Conservation (phyloP, 371 early-diverging fungal species). For the Dichotomocladium elegans region DNA sequence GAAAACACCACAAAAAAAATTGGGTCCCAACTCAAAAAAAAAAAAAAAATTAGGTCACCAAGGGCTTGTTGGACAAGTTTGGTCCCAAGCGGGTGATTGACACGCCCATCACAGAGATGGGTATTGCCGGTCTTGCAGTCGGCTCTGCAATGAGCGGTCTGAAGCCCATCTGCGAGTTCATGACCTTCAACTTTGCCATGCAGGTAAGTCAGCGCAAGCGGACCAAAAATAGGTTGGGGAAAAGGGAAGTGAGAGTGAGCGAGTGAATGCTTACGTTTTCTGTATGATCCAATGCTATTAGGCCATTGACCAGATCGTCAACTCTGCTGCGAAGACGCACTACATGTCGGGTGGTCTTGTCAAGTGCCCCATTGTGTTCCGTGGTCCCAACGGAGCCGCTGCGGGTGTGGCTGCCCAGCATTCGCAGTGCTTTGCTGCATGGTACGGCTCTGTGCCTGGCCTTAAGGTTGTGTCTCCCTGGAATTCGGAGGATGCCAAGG, state of each 20-base stretch:
- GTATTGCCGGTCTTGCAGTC: slow-evolving; percentile 98
- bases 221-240: too few relatives aligned
- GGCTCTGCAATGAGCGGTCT: slow-evolving; percentile 96
- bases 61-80: slow-evolving; percentile 96
- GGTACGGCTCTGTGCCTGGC: slow-evolving; percentile 98
- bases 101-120: slow-evolving; percentile 99
- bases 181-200: slow-evolving; percentile 99
- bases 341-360: slow-evolving; percentile 98
- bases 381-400: slow-evolving; percentile 99
- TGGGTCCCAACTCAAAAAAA: slow-evolving; percentile 18
- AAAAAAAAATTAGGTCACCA: slow-evolving; percentile 76
- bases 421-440: slow-evolving; percentile 98
- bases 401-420: slow-evolving; percentile 99
- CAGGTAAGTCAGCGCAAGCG: slow-evolving; percentile 73
- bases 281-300: background rate
- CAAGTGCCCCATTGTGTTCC: slow-evolving; percentile 95
- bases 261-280: slow-evolving; percentile 30
- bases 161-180: slow-evolving; percentile 99
- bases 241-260: background rate
- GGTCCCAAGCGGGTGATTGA: slow-evolving; percentile 97
- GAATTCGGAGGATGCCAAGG: slow-evolving; percentile 97
- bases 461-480: slow-evolving; percentile 98
- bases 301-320: slow-evolving; percentile 99
- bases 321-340: slow-evolving; percentile 97
- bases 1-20: slow-evolving; percentile 39